phyloP scores from a whole-genome alignment of 2,329 filamentous ascomycete genomes.

The Chaetomiaceae sp. region DNA sequence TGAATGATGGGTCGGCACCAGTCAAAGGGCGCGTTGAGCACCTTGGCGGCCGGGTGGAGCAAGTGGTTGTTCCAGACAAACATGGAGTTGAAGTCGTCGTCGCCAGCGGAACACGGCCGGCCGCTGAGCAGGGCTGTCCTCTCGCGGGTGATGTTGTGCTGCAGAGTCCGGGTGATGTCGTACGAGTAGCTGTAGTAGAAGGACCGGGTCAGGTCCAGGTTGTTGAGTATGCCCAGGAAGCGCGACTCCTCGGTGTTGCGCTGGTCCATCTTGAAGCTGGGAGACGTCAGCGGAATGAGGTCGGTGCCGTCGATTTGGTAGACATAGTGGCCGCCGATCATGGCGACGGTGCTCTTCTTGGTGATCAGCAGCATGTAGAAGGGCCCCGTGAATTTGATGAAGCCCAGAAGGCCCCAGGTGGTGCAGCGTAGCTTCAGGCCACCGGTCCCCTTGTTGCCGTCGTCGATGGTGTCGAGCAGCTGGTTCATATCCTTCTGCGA shows the following conservation, averaged over 20 bases:
- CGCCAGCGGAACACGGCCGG: conserved; percentile 47
- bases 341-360: conserved; percentile 90
- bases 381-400: conserved; percentile 89
- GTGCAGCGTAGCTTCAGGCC: conserved; percentile 85
- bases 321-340: conserved; percentile 92
- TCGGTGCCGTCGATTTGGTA: conserved; percentile 95
- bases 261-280: conserved; percentile 69
- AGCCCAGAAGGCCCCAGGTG: conserved; percentile 89
- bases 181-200: conserved; percentile 99
- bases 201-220: conserved; percentile 80
- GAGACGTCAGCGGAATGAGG: conserved; percentile 75
- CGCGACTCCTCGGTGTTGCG: conserved; percentile 80
- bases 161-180: conserved; percentile 85
- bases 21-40: conserved; percentile 76
- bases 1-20: conserved; percentile 97
- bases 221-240: conserved; percentile 82
- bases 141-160: conserved; percentile 84
- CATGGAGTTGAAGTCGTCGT: conserved; percentile 79
- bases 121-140: conserved; percentile 64
- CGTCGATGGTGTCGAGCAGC: conserved; percentile 87
- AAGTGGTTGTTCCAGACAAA: conserved; percentile 97
- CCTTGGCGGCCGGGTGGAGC: conserved; percentile 63
- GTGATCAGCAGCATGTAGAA: conserved; percentile 98
- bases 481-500: conserved; percentile 87
- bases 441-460: conserved; percentile 86